These are phyloP conservation scores for Colletotrichum tropicale DNA, from an alignment of 2,329 filamentous ascomycete species.

Conservation along the genomic window DNA sequence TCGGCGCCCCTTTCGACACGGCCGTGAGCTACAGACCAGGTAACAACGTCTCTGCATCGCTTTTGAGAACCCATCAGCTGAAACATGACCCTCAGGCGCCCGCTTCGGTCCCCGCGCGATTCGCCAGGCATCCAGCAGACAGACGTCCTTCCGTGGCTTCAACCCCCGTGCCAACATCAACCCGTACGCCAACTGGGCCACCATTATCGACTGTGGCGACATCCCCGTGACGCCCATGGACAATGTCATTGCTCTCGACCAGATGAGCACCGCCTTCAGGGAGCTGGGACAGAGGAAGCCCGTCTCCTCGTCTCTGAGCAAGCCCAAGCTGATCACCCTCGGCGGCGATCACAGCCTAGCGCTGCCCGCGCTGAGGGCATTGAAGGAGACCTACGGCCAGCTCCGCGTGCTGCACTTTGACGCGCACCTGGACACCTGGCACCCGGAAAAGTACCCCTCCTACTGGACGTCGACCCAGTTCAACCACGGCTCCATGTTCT, in stretches of 20 bases:
- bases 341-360: conserved; percentile 77
- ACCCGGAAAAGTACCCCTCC: conserved; percentile 79
- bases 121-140: conserved; percentile 79
- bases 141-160: conserved; percentile 78
- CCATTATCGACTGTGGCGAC: conserved; percentile 87
- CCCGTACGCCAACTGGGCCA: conserved; percentile 80
- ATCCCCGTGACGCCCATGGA: conserved; percentile 88
- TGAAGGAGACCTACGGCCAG: conserved; percentile 65
- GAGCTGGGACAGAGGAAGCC: conserved; percentile 61
- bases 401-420: conserved; percentile 79
- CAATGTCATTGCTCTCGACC: conserved; percentile 78
- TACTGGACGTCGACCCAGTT: conserved; percentile 76
- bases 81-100: conserved; percentile 49
- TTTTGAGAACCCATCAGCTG: background rate
- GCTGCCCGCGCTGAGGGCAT: conserved; percentile 70
- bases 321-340: conserved; percentile 68
- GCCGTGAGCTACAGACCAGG: conserved; percentile 72
- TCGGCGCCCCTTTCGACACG: conserved; percentile 78
- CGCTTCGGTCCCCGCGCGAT: conserved; percentile 90
- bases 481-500: conserved; percentile 92
- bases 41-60: background rate
- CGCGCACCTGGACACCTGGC: conserved; percentile 83
- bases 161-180: conserved; percentile 85
- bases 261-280: conserved; percentile 83
- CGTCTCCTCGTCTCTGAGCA: conserved; percentile 33